phyloP scores from a whole-genome alignment of 2,329 filamentous ascomycete species.

The Colletotrichum scovillei region DNA sequence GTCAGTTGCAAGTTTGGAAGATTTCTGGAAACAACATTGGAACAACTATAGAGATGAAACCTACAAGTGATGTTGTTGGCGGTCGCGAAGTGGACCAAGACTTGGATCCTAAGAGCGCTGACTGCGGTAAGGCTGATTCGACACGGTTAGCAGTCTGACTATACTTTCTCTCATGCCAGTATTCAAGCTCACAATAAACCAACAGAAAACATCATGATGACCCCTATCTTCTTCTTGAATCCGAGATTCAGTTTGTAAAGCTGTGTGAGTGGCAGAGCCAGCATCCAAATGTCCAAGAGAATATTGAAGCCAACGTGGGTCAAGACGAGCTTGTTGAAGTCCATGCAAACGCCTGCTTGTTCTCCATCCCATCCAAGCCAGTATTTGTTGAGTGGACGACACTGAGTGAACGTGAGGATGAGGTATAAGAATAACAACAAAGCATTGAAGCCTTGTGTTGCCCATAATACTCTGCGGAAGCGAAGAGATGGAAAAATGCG shows the following conservation, averaged over 20 bases:
- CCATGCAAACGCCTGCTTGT: slow-evolving; percentile 41
- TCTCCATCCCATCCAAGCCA: slow-evolving; percentile 48
- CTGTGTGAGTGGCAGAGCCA: slow-evolving; percentile 46
- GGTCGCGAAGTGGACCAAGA: neutral
- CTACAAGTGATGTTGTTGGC: slow-evolving; percentile 3
- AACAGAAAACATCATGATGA: slow-evolving; percentile 45
- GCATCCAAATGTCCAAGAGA: slow-evolving; percentile 45
- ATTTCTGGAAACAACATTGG: too few species aligned
- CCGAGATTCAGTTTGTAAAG: slow-evolving; percentile 44
- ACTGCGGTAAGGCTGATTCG: slow-evolving; percentile 8
- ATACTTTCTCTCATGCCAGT: fast-evolving
- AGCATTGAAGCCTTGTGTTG: slow-evolving; percentile 39
- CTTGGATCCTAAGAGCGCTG: neutral
- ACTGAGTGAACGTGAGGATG: slow-evolving; percentile 44
- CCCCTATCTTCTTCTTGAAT: slow-evolving; percentile 43
- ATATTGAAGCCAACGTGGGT: slow-evolving; percentile 40
- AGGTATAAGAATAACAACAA: slow-evolving; percentile 41
- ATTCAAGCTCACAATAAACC: slow-evolving; percentile 29
- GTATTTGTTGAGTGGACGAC: slow-evolving; percentile 47
- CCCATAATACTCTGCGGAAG: slow-evolving; percentile 39
- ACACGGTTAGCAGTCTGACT: neutral
- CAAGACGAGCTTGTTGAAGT: slow-evolving; percentile 44
- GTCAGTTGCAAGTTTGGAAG: neutral
- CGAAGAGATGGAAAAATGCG: slow-evolving; percentile 39
- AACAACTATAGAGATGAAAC: neutral